phyloP scores from a whole-genome alignment of 1,139 yeast species.

The Nakaseomyces sp. region DNA sequence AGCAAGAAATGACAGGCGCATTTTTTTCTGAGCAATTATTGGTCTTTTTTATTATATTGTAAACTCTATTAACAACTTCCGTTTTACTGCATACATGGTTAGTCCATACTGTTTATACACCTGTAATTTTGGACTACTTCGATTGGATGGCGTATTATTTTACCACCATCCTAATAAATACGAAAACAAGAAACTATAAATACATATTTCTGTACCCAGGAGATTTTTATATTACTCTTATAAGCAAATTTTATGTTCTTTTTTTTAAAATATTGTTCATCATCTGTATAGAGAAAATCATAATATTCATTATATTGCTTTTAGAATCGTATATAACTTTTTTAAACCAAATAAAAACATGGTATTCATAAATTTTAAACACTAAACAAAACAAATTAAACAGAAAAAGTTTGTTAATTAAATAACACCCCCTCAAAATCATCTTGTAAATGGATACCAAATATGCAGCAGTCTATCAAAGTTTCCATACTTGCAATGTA shows the following conservation, averaged over 20 bases:
- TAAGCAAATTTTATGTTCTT: too few species aligned
- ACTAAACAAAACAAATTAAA: not conserved
- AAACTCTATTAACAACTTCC: not conserved
- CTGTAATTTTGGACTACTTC: too few species aligned
- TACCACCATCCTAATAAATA: too few species aligned
- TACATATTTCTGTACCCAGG: not conserved
- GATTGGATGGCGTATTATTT: too few species aligned
- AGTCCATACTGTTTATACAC: not conserved
- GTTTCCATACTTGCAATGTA: not conserved
- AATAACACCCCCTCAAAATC: not conserved
- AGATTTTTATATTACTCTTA: not conserved
- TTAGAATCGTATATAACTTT: too few species aligned
- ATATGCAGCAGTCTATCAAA: not conserved
- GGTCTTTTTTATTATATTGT: too few species aligned
- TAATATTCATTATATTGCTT: slow-evolving; percentile 1
- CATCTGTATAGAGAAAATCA: not conserved
- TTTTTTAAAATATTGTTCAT: too few species aligned
- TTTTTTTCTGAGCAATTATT: not conserved
- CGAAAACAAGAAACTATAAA: too few species aligned
- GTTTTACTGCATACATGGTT: not conserved
- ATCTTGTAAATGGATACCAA: not conserved
- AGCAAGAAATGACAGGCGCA: slow-evolving; percentile 4
- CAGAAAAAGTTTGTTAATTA: not conserved
- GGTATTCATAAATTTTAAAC: not conserved
- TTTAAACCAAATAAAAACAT: not conserved